Evolutionary conservation across 2,329 filamentous ascomycete species (phyloP).

Genomic region (Xylaria sp.): DNA sequence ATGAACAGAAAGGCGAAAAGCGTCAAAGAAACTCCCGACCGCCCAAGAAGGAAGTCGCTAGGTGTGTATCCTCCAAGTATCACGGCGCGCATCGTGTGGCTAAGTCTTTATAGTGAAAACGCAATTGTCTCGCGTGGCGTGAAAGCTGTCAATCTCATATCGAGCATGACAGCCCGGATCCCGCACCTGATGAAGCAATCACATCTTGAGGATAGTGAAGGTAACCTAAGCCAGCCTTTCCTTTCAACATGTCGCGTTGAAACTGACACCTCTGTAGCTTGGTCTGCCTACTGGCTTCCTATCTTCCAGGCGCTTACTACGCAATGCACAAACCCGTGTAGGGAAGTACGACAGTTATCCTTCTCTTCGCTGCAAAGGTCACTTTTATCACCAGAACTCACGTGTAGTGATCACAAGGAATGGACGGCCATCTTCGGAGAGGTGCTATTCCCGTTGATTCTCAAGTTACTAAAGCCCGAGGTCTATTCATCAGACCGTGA

Average conservation of each 20-base stretch:
- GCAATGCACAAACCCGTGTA: slow-evolving; percentile 94
- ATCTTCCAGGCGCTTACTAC: slow-evolving; percentile 88
- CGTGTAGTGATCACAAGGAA: slow-evolving; percentile 83
- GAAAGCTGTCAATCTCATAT: slow-evolving; percentile 83
- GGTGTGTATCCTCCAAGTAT: slow-evolving; percentile 56
- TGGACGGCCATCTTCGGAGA: slow-evolving; percentile 97
- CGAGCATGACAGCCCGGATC: slow-evolving; percentile 82
- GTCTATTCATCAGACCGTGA: slow-evolving; percentile 89
- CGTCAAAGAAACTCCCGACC: slow-evolving; percentile 53
- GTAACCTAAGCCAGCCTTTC: slow-evolving; percentile 54
- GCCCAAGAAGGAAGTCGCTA: slow-evolving; percentile 64
- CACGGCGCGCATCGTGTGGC: background rate
- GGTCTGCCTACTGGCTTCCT: slow-evolving; percentile 97
- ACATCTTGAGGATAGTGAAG: slow-evolving; percentile 86
- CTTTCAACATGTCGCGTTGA: background rate
- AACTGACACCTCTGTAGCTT: slow-evolving; percentile 68
- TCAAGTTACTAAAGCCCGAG: slow-evolving; percentile 89
- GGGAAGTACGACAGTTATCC: slow-evolving; percentile 89
- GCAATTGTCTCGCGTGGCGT: slow-evolving; percentile 80
- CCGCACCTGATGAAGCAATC: slow-evolving; percentile 91
- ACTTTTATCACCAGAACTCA: slow-evolving; percentile 84
- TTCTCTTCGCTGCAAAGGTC: slow-evolving; percentile 87
- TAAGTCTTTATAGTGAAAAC: slow-evolving; percentile 64
- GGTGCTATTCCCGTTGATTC: slow-evolving; percentile 91
- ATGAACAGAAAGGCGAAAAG: slow-evolving; percentile 74